A percentile compares a stretch with the other conserved stretches of the same genome.
phyloP scores from a whole-genome alignment of 192 early-diverging fungal genomes.

The Coemansia sp. region DNA sequence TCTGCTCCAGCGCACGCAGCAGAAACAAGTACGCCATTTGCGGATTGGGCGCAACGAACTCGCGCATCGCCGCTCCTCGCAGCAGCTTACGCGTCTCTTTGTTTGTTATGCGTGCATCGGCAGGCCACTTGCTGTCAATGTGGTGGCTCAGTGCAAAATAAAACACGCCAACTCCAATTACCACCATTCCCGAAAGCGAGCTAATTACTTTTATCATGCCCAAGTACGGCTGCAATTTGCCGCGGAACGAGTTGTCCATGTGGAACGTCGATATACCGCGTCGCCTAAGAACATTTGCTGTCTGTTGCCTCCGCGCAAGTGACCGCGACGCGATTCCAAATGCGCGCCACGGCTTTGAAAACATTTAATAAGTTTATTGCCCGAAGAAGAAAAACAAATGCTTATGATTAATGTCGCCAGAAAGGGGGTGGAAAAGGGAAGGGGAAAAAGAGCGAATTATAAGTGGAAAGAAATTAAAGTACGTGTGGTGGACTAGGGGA shows the following conservation, averaged over 20 bases:
- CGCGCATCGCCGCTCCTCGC: slow-evolving; percentile 41
- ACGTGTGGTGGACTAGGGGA: too few relatives aligned
- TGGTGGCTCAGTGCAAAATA: slow-evolving; percentile 23
- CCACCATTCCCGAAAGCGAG: slow-evolving; percentile 17
- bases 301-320: not conserved
- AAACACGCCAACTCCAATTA: slow-evolving; percentile 20
- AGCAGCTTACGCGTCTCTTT: slow-evolving; percentile 27
- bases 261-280: slow-evolving; percentile 38
- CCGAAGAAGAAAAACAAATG: not conserved
- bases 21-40: slow-evolving; percentile 43
- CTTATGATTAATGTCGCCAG: not conserved
- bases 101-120: slow-evolving; percentile 8
- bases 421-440: not conserved
- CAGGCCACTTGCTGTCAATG: slow-evolving; percentile 26
- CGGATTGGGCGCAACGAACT: slow-evolving; percentile 43
- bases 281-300: not conserved
- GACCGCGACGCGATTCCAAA: not conserved
- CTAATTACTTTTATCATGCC: slow-evolving; percentile 26
- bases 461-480: not conserved
- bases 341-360: not conserved
- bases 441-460: not conserved
- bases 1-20: slow-evolving; percentile 36
- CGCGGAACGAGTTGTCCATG: slow-evolving; percentile 34
- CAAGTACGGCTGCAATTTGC: slow-evolving; percentile 37
- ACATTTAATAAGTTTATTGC: slow-evolving; percentile 9